phyloP scores from a whole-genome alignment of 495 filamentous ascomycete genomes.

The Podospora comata region DNA sequence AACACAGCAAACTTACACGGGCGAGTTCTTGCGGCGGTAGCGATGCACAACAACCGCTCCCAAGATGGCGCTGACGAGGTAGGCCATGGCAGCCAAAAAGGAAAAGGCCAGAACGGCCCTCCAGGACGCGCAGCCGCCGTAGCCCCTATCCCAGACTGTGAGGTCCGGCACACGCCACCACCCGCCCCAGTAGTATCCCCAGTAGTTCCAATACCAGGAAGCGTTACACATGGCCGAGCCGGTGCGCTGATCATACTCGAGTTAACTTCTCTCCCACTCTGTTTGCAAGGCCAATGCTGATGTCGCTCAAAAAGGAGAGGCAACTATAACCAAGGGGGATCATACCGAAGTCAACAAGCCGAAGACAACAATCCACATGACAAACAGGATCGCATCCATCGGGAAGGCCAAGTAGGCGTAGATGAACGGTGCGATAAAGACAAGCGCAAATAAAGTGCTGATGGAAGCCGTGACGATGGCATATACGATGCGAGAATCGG shows the following conservation, averaged over 20 bases:
- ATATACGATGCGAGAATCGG: conserved; percentile 26
- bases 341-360: conserved; percentile 24
- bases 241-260: conserved; percentile 14
- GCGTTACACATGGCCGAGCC: conserved; percentile 19
- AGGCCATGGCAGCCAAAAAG: conserved; percentile 25
- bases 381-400: conserved; percentile 25
- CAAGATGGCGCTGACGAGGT: conserved; percentile 23
- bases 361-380: conserved; percentile 30
- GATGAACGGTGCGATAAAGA: conserved; percentile 28
- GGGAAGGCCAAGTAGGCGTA: conserved; percentile 26
- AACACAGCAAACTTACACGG: not conserved
- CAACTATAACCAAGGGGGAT: not conserved
- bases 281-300: not conserved
- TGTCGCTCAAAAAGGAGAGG: no score
- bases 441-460: conserved; percentile 21
- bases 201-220: conserved; percentile 27
- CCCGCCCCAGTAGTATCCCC: conserved; percentile 30
- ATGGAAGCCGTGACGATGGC: conserved; percentile 20
- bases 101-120: conserved; percentile 25
- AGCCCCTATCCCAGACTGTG: not conserved
- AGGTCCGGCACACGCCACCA: conserved; percentile 13
- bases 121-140: conserved; percentile 19
- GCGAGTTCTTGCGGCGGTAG: conserved; percentile 6
- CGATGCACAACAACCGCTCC: conserved; percentile 14
- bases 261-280: not conserved